These are phyloP conservation scores for Neurospora sp. DNA, from an alignment of 495 filamentous ascomycete species.

Conservation along the genomic window DNA sequence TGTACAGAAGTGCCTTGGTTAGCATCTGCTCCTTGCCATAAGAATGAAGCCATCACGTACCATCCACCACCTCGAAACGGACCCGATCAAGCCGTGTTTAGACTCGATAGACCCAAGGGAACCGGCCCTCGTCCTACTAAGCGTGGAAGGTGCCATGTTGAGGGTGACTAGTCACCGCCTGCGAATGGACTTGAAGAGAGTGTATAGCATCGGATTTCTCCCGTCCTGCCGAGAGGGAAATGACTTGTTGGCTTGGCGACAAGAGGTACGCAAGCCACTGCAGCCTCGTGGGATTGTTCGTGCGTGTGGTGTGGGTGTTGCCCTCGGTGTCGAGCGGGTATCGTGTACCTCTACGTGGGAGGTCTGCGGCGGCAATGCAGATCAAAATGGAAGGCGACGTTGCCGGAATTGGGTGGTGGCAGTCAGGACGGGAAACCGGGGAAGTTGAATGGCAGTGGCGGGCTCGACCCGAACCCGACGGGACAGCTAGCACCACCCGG, in stretches of 20 bases:
- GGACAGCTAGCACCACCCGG: background rate
- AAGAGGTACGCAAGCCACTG: background rate
- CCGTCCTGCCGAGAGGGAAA: background rate
- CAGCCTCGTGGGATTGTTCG: background rate
- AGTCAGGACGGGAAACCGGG: background rate
- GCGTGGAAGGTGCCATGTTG: slow-evolving; percentile 22
- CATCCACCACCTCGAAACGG: slow-evolving; percentile 42
- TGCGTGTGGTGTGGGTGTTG: background rate
- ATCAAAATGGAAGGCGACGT: background rate
- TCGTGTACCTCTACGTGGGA: background rate
- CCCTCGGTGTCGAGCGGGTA: background rate
- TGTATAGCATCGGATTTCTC: slow-evolving; percentile 13
- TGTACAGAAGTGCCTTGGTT: background rate
- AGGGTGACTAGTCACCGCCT: slow-evolving; percentile 30
- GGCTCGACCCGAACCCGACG: background rate
- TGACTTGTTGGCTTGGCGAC: background rate
- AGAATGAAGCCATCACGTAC: slow-evolving; percentile 11
- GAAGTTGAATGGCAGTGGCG: background rate
- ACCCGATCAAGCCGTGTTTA: slow-evolving; percentile 20
- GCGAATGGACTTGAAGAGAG: slow-evolving; percentile 27
- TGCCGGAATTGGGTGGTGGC: background rate
- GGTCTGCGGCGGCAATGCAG: background rate
- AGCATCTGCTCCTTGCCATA: too few species aligned
- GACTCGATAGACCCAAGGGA: slow-evolving; percentile 1
- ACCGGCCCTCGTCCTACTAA: slow-evolving; percentile 9